A percentile compares a stretch with the other conserved stretches of the same genome.
These are phyloP conservation scores for Setaria italica DNA, from an alignment of 202 grass and related monocot species.

Conservation along the genomic window DNA sequence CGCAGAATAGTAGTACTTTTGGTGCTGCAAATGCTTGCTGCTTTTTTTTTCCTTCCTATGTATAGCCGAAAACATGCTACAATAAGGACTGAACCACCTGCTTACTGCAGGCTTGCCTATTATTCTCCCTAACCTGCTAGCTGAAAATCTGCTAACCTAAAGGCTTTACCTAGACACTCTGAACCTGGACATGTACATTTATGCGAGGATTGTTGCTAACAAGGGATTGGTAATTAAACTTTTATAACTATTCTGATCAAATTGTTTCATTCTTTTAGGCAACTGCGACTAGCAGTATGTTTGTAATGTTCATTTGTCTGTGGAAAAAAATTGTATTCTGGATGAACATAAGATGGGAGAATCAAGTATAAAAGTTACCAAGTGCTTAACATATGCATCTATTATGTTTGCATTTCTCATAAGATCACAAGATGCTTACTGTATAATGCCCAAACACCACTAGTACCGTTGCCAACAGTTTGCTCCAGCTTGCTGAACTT, in stretches of 20 bases:
- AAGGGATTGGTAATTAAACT: slow-evolving; percentile 14
- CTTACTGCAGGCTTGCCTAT: no score
- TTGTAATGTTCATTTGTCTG: background rate
- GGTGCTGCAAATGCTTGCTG: no score
- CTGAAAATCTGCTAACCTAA: no score
- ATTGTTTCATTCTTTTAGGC: slow-evolving; percentile 15
- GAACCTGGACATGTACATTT: no score
- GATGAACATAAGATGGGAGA: background rate
- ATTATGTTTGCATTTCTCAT: slow-evolving; percentile 15
- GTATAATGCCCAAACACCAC: slow-evolving; percentile 15
- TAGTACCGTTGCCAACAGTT: slow-evolving; percentile 21
- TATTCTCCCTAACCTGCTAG: no score
- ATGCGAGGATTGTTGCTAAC: no score
- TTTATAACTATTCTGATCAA: slow-evolving; percentile 27
- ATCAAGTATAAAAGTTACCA: slow-evolving; percentile 23
- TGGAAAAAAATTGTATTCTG: slow-evolving; percentile 18
- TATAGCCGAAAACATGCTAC: no score
- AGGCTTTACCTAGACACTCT: no score
- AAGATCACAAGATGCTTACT: background rate
- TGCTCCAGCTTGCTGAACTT: slow-evolving; percentile 32
- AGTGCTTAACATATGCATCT: slow-evolving; percentile 21
- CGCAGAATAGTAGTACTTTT: no score
- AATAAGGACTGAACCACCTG: no score
- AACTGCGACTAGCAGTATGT: slow-evolving; percentile 5
- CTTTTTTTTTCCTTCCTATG: no score